phyloP scores from a whole-genome alignment of 352 stramenopile species.

The Blastocystis hominis region DNA sequence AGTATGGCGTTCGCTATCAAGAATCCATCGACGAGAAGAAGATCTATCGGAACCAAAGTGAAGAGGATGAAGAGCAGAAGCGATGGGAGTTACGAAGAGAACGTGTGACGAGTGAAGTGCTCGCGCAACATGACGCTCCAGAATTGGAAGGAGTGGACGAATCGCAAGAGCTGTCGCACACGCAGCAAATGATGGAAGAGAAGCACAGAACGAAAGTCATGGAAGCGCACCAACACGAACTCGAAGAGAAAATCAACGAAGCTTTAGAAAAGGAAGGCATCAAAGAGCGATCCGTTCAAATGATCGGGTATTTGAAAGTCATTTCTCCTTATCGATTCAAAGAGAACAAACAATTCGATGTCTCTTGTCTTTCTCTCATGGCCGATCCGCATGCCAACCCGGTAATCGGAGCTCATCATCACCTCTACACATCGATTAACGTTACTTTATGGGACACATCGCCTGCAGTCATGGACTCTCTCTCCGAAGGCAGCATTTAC shows the following conservation, averaged over 20 bases:
- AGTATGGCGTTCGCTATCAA: slow-evolving; percentile 10
- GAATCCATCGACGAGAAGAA: neutral
- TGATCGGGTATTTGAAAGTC: neutral
- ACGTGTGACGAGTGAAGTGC: too few relatives aligned
- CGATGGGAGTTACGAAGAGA: too few relatives aligned
- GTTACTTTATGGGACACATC: neutral
- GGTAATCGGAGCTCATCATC: neutral
- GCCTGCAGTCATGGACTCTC: neutral
- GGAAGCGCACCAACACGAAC: neutral
- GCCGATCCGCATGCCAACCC: neutral
- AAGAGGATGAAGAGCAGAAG: neutral
- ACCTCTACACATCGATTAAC: neutral
- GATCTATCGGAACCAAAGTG: neutral
- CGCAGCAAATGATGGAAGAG: too few relatives aligned
- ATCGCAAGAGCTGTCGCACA: neutral
- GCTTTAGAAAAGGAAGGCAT: neutral
- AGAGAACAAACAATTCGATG: too few relatives aligned
- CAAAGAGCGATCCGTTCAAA: neutral
- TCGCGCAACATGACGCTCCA: too few relatives aligned
- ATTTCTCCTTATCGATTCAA: neutral
- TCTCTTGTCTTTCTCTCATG: neutral
- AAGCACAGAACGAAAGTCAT: neutral
- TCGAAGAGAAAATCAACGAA: neutral
- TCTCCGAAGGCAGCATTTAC: neutral
- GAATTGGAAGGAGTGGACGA: neutral